phyloP scores from a whole-genome alignment of 148 eudicot species.

The Chenopodium quinoa region DNA sequence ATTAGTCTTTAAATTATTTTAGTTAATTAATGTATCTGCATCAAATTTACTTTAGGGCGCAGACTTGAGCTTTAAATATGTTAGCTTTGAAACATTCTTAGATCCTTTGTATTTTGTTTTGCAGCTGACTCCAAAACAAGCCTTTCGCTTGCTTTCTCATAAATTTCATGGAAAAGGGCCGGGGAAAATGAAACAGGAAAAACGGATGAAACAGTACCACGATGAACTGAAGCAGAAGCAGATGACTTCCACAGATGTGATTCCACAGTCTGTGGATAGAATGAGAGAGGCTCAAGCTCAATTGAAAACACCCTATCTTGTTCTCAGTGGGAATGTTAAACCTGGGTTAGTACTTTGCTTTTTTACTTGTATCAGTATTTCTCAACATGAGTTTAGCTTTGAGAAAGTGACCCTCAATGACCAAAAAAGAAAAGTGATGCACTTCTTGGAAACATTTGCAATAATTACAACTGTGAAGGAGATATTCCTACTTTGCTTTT shows the following conservation, averaged over 20 bases:
- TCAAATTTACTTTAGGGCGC: not conserved
- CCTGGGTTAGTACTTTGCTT: slow-evolving; percentile 65
- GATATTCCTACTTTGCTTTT: not conserved
- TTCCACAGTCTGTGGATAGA: slow-evolving; percentile 83
- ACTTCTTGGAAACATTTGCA: not conserved
- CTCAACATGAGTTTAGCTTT: not conserved
- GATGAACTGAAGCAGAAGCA: slow-evolving; percentile 86
- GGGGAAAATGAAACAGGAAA: slow-evolving; percentile 90
- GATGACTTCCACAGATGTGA: slow-evolving; percentile 87
- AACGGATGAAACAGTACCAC: slow-evolving; percentile 77
- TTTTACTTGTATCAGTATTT: slow-evolving; percentile 1
- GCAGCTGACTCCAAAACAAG: slow-evolving; percentile 97
- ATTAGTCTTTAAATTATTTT: not conserved
- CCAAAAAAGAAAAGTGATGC: not conserved
- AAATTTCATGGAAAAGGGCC: slow-evolving; percentile 97
- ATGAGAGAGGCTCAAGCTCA: slow-evolving; percentile 92
- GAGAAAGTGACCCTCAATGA: not conserved
- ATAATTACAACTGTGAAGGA: not conserved
- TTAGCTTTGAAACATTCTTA: not conserved
- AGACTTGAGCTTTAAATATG: not conserved
- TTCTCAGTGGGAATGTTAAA: slow-evolving; percentile 86
- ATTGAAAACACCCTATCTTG: slow-evolving; percentile 75
- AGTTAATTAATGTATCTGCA: not conserved
- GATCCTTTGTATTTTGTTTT: slow-evolving; percentile 10
- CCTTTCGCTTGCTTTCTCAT: slow-evolving; percentile 80